These are phyloP conservation scores for Coccinonectria pachysandricola DNA, from an alignment of 2,329 filamentous ascomycete genomes.

Conservation along the genomic window DNA sequence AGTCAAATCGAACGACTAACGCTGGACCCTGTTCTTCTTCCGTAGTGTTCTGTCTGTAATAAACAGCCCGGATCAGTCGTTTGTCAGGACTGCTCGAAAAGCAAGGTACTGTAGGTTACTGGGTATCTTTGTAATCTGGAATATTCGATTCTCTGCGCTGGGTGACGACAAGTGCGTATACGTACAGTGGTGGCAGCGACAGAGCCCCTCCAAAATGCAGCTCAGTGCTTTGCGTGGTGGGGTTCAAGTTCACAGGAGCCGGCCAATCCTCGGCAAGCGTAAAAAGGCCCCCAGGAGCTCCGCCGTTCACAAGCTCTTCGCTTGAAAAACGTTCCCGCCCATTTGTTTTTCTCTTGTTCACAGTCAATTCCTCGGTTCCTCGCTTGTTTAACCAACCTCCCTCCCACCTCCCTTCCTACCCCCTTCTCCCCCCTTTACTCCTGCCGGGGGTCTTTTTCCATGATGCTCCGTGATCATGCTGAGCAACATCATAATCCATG, in stretches of 20 bases:
- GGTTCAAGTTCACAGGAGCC: too few species aligned
- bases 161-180: too few species aligned
- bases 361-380: conserved; percentile 12
- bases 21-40: too few species aligned
- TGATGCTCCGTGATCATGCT: conserved; percentile 26
- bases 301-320: conserved; percentile 19
- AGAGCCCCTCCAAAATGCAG: conserved; percentile 15
- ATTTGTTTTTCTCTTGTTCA: conserved; percentile 13
- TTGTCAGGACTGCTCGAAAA: too few species aligned
- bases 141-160: not conserved
- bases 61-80: too few species aligned
- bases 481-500: conserved; percentile 26
- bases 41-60: too few species aligned
- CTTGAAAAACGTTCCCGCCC: conserved; percentile 8
- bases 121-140: too few species aligned
- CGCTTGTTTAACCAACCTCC: too few species aligned
- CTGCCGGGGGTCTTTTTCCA: conserved; percentile 17
- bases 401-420: conserved; percentile 8
- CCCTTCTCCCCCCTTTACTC: conserved; percentile 10
- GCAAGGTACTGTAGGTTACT: too few species aligned
- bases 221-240: conserved; percentile 11
- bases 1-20: too few species aligned
- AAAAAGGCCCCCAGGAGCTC: conserved; percentile 16
- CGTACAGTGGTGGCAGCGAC: too few species aligned
- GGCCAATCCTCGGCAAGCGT: conserved; percentile 16